Base-by-base conservation (phyloP, 2,329 filamentous ascomycete species). In the Aspergillus sp. region DNA sequence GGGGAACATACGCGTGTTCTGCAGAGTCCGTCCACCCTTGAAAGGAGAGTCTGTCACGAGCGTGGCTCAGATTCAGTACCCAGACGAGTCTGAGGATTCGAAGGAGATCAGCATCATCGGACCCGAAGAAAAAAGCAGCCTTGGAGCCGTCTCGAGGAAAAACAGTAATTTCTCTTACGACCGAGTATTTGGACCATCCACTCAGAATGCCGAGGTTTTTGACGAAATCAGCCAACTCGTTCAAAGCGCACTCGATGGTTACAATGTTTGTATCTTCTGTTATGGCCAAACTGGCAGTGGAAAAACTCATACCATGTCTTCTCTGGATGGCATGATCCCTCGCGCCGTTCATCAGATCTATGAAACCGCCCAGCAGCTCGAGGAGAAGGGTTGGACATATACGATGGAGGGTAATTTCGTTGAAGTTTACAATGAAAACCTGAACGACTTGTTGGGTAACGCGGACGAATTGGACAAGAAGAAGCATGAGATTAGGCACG, bases 221-320 rank as follows among this genome's bases (percentile, higher is more conserved):
- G 88, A 88, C 43, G 93, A 98, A 63, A 97, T 97, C 61, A 94
- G 89, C 44, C 93, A 98, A 63, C 79, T 98, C 30, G 90, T 98
- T 1, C 93, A 98, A 68, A 95, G 88, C 55, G 93, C 94, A 0
- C 76, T 98, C 33, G 93, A 98, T 60, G 93, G 93, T 1, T 98
- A 95, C 73, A 98, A 97, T 56, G 93, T 98, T 40, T 97, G 91
- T 68, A 97, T 98, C 50, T 95, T 98, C 70, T 96, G 90, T 62
- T 98, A 98, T 61, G 93, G 93, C 35, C 93, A 98, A 67, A 98
- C 93, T 0, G 93, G 93, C 4, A 93, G 90, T 12, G 93, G 93
- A 47, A 98, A 98, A 75, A 98, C 93, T 0, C 88, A 85, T 62
- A 97, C 93, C 4, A 98, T 98, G 93, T 94, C 88, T 7, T 86